These are phyloP conservation scores for Cercospora sojina DNA, from an alignment of 2,329 filamentous ascomycete species.

Conservation along the genomic window DNA sequence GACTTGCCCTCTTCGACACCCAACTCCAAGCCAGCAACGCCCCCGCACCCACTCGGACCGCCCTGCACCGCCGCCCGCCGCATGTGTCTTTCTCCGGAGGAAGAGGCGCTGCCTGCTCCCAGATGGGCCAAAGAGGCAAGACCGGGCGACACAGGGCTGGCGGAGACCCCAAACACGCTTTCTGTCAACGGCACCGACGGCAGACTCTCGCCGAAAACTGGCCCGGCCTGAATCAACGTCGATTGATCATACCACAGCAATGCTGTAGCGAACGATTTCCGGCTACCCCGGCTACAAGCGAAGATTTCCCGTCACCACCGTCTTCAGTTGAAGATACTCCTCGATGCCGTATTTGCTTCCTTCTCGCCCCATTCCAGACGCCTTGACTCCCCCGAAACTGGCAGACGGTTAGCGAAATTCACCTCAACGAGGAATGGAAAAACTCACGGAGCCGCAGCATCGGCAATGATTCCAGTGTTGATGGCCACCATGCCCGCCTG, in stretches of 20 bases:
- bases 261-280: neutral
- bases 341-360: constrained; percentile 52
- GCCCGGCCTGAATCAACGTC: neutral
- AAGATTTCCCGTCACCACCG: constrained; percentile 26
- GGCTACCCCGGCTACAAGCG: neutral
- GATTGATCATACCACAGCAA: neutral
- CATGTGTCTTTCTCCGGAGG: neutral
- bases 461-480: constrained; percentile 46
- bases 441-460: neutral
- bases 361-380: constrained; percentile 53
- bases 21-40: neutral
- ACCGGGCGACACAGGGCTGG: neutral
- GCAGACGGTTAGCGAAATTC: neutral
- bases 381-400: constrained; percentile 49
- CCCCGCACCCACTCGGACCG: neutral
- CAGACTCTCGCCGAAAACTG: neutral
- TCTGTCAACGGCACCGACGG: neutral
- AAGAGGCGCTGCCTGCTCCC: neutral
- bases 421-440: neutral
- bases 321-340: constrained; percentile 50
- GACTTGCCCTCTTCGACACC: neutral
- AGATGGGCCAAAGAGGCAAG: neutral
- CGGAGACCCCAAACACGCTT: neutral
- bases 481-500: constrained; percentile 80
- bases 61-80: neutral